A percentile compares a stretch with the other conserved stretches of the same genome.
Evolutionary conservation across 1,284 basidiomycete genomes (phyloP).

Genomic region (Pascua guehoae): DNA sequence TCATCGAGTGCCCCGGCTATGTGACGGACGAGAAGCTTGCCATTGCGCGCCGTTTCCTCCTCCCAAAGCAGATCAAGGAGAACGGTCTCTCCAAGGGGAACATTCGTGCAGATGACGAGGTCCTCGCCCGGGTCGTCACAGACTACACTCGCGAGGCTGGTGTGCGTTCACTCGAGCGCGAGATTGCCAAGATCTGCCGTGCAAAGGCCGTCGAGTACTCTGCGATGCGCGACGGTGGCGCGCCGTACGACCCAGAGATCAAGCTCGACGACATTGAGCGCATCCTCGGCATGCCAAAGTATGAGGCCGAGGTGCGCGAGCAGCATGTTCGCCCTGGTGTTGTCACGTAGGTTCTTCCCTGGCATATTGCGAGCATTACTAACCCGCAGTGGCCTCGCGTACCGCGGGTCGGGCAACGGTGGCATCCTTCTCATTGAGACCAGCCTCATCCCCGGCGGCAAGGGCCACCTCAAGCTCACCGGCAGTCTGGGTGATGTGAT

Average conservation of each 20-base stretch:
- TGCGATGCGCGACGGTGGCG: slow-evolving; percentile 21
- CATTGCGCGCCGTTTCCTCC: slow-evolving; percentile 84
- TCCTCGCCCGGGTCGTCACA: slow-evolving; percentile 82
- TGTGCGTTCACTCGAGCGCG: slow-evolving; percentile 83
- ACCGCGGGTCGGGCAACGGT: slow-evolving; percentile 70
- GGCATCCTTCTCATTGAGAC: slow-evolving; percentile 62
- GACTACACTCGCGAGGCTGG: slow-evolving; percentile 95
- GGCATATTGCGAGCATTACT: no score
- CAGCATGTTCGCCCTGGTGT: slow-evolving; percentile 34
- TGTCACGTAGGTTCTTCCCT: slow-evolving; percentile 22
- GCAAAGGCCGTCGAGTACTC: slow-evolving; percentile 88
- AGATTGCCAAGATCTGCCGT: slow-evolving; percentile 77
- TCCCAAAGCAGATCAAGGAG: slow-evolving; percentile 87
- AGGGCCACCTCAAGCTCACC: slow-evolving; percentile 53
- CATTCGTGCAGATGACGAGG: slow-evolving; percentile 65
- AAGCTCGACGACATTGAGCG: slow-evolving; percentile 70
- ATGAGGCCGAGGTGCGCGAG: slow-evolving; percentile 63
- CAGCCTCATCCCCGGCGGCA: slow-evolving; percentile 35
- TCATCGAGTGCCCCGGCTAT: slow-evolving; percentile 92
- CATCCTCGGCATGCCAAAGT: slow-evolving; percentile 77
- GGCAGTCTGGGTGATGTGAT: slow-evolving; percentile 98
- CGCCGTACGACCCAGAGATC: slow-evolving; percentile 62
- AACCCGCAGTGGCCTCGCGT: slow-evolving; percentile 27
- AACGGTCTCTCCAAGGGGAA: slow-evolving; percentile 77
- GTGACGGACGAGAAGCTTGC: slow-evolving; percentile 91